Base-by-base conservation (phyloP, 2,329 filamentous ascomycete genomes). In the Clarireedia paspali region DNA sequence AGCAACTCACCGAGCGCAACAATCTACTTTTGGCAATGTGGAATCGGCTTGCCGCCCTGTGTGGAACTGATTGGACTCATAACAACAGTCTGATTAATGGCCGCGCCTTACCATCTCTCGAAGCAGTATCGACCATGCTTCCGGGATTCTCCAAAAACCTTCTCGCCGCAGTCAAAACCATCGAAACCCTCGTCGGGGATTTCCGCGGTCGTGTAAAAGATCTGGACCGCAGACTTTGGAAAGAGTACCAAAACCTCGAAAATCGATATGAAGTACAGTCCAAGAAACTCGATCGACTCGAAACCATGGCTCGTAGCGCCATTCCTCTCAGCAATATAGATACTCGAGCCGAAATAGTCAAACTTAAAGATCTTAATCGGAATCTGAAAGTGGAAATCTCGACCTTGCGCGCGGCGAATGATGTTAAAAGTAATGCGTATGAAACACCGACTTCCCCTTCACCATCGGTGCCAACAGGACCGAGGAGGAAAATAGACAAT, bases 131-230 rank as follows among this genome's bases (percentile, higher is more conserved):
- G 1, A 91, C 85, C 50, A 90, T 94, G 72, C 78, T 97, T 4
- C 86, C 88, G 0, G 89, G 88, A 1, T 97, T 97, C 73, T 89
- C 87, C 67, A 89, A 91, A 70, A 97, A 96, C 69, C 79, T 99
- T 26, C 73, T 96, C 45, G 82, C 85, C 1, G 92, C 92, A 0
- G 81, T 96, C 59, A 95, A 92, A 75, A 89, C 85, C 2, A 85
- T 97, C 55, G 94, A 97, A 74, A 77, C 78, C 17, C 83, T 95
- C 61, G 78, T 97, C 38, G 80, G 81, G 17, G 82, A 83, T 7
- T 95, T 96, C 75, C 87, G 89, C 66, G 77, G 79, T 40, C 86
- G 89, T 58, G 89, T 96, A 67, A 88, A 89, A 66, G 77, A 79
- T 6, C 85, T 96, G n/a, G 94, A 99, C 70, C 85, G 88, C 49